Evolutionary conservation across 352 stramenopile genomes (phyloP), one percentile per base, ranked within the genome.

Genomic region (Pythium rhizo-oryzae): DNA sequence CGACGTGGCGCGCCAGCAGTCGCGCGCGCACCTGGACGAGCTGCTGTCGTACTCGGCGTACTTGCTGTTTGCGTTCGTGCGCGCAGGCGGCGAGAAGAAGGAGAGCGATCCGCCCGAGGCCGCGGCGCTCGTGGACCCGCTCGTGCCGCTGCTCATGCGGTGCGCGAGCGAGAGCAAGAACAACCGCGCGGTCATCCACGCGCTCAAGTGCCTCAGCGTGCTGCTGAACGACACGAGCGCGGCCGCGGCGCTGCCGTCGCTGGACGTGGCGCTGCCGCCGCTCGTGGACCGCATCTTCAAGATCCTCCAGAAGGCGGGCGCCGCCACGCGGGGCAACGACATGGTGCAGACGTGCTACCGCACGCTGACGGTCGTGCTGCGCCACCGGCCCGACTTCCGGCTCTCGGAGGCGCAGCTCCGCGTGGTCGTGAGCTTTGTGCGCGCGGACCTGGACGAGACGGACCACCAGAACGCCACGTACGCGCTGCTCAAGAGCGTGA

Each of bases 391-490:
- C 28, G 75, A 70, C 21, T 84, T 82, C 44, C 75, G 80, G 18
- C 74, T 92, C 57, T 93, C 77, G 15, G 87, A 92, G 49, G 73
- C 85, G 21, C 88, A 93, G 68, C 70, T 94, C 33, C 78, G 83
- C 25, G 92, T 97, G 43, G 82, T 99, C 23, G 70, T 99, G 64
- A 98, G 88, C 54, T 94, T 98, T 56, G 75, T 99, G 58, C 90
- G 92, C 60, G 86, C 84, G 8, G 93, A 98, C 65, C 67, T 99
- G 24, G 86, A 97, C 56, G 94, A 98, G 57, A 92, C 87, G 57
- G 94, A 98, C 59, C 92, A 99, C 65, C 94, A 99, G 71, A 98
- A 98, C 79, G 83, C 96, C 23, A 98, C 97, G 21, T 97, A 98
- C 69, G 80, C 89, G 46, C 78, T 99, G 56, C 79, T 99, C 7